phyloP scores from a whole-genome alignment of 257 asterid genomes.

The Nicotiana paniculata region DNA sequence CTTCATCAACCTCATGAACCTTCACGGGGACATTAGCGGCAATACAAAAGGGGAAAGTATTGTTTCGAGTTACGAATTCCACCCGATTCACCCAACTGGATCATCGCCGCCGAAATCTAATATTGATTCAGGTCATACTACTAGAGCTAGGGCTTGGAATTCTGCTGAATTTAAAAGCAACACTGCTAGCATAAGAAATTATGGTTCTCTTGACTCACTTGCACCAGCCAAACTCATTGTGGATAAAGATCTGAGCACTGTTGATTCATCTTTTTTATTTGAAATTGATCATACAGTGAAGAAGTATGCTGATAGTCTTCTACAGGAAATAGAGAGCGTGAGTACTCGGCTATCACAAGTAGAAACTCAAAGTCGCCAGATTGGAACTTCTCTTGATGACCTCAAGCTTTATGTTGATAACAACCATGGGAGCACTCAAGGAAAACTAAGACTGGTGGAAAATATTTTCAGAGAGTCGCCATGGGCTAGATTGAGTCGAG shows the following conservation, averaged over 20 bases:
- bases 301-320: conserved; percentile 65
- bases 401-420: conserved; percentile 62
- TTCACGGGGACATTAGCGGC: conserved; percentile 23
- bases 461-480: too few relatives aligned
- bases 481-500: too few relatives aligned
- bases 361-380: conserved; percentile 65
- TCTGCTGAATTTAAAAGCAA: conserved; percentile 55
- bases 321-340: conserved; percentile 64
- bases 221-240: too few relatives aligned
- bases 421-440: conserved; percentile 64
- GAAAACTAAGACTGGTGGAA: conserved; percentile 62
- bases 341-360: conserved; percentile 77
- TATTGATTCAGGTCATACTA: conserved; percentile 40
- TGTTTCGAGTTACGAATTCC: conserved; percentile 65
- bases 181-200: conserved; percentile 8
- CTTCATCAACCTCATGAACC: conserved; percentile 69
- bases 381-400: conserved; percentile 78
- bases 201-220: too few relatives aligned
- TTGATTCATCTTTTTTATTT: too few relatives aligned
- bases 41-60: conserved; percentile 38
- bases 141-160: conserved; percentile 44
- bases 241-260: too few relatives aligned
- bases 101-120: conserved; percentile 25
- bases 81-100: conserved; percentile 46
- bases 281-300: conserved; percentile 67